Evolutionary conservation across 1,284 basidiomycete species (phyloP).

Genomic region (Puccinia novopanici): DNA sequence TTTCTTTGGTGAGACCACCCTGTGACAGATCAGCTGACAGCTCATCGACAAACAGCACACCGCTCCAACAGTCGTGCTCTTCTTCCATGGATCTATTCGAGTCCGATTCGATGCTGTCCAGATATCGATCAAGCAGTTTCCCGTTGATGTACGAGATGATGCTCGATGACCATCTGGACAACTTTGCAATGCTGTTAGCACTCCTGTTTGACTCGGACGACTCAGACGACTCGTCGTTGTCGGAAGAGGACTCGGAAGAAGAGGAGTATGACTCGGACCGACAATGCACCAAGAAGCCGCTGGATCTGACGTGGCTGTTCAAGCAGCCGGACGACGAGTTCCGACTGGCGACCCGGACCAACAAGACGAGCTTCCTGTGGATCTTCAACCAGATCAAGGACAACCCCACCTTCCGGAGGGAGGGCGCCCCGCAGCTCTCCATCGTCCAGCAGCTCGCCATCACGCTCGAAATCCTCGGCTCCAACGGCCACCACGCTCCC

Average conservation of each 20-base stretch:
- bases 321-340: background rate
- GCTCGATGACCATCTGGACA: background rate
- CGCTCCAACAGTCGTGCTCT: background rate
- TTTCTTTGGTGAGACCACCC: background rate
- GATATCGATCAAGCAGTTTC: background rate
- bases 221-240: background rate
- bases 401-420: background rate
- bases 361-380: conserved; percentile 9
- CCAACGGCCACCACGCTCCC: background rate
- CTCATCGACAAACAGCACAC: background rate
- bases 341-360: conserved; percentile 6
- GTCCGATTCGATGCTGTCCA: background rate
- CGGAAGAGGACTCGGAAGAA: background rate
- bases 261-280: background rate
- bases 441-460: conserved; percentile 12
- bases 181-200: background rate
- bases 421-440: background rate
- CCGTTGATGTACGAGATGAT: background rate
- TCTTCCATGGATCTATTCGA: no score
- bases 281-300: conserved; percentile 19
- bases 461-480: conserved; percentile 19
- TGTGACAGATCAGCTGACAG: conserved; percentile 1
- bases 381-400: conserved; percentile 30
- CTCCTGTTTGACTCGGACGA: conserved; percentile 1
- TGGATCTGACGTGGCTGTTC: conserved; percentile 14